These are phyloP conservation scores for Didymella pinodella DNA, from an alignment of 2,329 filamentous ascomycete genomes.

Conservation along the genomic window DNA sequence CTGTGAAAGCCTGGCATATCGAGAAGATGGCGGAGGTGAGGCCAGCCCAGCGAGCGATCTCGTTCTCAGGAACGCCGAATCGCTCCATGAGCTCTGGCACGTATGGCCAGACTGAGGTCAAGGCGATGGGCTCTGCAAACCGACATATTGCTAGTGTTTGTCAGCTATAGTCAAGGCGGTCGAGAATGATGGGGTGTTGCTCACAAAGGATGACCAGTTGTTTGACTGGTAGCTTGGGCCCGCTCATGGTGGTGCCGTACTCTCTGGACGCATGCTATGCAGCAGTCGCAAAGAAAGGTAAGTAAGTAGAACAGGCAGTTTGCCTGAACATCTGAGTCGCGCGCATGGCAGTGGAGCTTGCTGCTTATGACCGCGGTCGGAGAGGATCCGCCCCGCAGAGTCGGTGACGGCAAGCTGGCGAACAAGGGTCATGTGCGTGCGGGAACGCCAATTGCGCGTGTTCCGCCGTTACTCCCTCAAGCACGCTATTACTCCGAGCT, in stretches of 20 bases:
- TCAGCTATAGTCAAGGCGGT: conserved; percentile 11
- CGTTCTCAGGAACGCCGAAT: conserved; percentile 50
- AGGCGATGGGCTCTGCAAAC: conserved; percentile 88
- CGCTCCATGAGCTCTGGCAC: conserved; percentile 66
- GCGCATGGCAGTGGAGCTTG: conserved; percentile 16
- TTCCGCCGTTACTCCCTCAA: neutral
- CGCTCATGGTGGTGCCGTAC: conserved; percentile 42
- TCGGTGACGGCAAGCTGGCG: conserved; percentile 25
- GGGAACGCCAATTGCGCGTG: conserved; percentile 18
- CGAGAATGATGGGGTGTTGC: neutral
- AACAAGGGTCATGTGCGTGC: conserved; percentile 20
- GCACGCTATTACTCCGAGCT: conserved; percentile 10
- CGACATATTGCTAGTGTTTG: conserved; percentile 80
- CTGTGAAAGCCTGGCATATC: conserved; percentile 80
- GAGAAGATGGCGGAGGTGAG: conserved; percentile 84
- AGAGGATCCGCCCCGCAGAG: conserved; percentile 24
- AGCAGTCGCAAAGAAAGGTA: neutral
- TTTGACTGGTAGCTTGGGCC: conserved; percentile 50
- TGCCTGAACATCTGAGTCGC: conserved; percentile 12
- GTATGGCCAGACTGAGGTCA: conserved; percentile 95
- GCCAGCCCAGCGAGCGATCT: conserved; percentile 73
- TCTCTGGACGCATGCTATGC: conserved; percentile 19
- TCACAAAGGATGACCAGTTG: conserved; percentile 52
- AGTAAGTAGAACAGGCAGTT: neutral
- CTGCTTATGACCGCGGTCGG: conserved; percentile 9